Base-by-base conservation (phyloP, 805 yeast genomes). In the Zygotorulaspora chibaensis region DNA sequence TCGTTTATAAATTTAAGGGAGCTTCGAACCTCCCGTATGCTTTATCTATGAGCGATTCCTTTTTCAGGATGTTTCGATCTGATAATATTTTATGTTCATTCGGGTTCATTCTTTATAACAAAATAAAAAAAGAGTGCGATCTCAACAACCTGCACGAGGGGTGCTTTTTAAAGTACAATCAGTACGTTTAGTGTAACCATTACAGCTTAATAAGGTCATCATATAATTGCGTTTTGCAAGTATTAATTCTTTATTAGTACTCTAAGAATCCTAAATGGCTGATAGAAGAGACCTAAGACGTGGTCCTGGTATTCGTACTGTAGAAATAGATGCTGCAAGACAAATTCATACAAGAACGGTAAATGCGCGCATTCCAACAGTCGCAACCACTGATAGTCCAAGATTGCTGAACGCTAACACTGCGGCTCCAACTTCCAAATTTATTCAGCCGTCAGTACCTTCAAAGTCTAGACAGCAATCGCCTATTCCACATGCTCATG, bases 251-350 rank as follows among this genome's bases (percentile, higher is more conserved):
- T 4, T 20, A 7, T 20, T 20, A 20, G 25, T 20, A 20, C 7
- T 20, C 7, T 20, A 8, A 29, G 36, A 6, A 9, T 16, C 20
- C 20, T 13, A 29, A 18, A 48, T 48, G 52, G 35, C 52, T n/a
- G 52, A 40, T 16, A 45, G 37, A 30, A 39, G 33, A 39, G 31
- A 40, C 27, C 18, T 40, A 4, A 42, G 35, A 45, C 42, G 47
- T 9, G 42, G 36, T 33, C 36, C 36, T 10, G 79, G 83, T 2
- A 77, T 83, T 27, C 69, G 72, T 30, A 78, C 83, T 0, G 68
- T 79, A 3, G 81, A 81, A 50, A 70, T 83, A 3, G 72, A 72
- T 50, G 63, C 76, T 23, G 91, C 91, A 2, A 69, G 89, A 45
- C 81, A 82, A 53, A 74, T 84, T 81, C 80, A 75, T 38, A 62